Percentiles rank a stretch among this genome's conserved stretches.
These are phyloP conservation scores for Persicaria tinctoria DNA, from an alignment of 148 eudicot genomes.

Conservation along the genomic window DNA sequence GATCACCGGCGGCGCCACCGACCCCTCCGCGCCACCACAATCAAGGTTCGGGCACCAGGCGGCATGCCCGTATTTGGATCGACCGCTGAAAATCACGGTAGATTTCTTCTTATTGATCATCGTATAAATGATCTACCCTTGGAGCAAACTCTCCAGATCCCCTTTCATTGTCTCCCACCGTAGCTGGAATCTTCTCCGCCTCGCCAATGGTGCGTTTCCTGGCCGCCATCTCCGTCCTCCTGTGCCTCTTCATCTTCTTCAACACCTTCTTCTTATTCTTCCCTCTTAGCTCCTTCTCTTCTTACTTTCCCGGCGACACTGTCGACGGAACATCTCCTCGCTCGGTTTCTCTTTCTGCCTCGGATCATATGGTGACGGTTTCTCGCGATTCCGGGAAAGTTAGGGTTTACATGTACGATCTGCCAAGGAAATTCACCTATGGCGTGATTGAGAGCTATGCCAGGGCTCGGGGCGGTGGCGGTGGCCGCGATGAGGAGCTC, in stretches of 20 bases:
- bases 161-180: not conserved
- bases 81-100: not conserved
- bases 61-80: not conserved
- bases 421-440: slow-evolving; percentile 69
- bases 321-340: not conserved
- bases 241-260: slow-evolving; percentile 30
- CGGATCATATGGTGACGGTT: not conserved
- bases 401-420: slow-evolving; percentile 66
- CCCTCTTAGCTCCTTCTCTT: not conserved
- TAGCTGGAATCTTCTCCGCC: not conserved
- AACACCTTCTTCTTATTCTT: slow-evolving; percentile 18
- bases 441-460: slow-evolving; percentile 85
- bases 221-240: slow-evolving; percentile 19
- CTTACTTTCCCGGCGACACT: not conserved
- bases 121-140: not conserved
- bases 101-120: not conserved
- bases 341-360: not conserved
- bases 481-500: slow-evolving; percentile 23
- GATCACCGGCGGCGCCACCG: not conserved
- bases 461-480: slow-evolving; percentile 35
- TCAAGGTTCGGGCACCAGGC: not conserved
- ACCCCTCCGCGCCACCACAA: not conserved
- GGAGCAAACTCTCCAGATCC: slow-evolving; percentile 10
- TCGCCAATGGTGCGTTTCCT: slow-evolving; percentile 18
- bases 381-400: slow-evolving; percentile 13